phyloP scores from a whole-genome alignment of 352 stramenopile genomes.

The Phytophthora sansomeana region DNA sequence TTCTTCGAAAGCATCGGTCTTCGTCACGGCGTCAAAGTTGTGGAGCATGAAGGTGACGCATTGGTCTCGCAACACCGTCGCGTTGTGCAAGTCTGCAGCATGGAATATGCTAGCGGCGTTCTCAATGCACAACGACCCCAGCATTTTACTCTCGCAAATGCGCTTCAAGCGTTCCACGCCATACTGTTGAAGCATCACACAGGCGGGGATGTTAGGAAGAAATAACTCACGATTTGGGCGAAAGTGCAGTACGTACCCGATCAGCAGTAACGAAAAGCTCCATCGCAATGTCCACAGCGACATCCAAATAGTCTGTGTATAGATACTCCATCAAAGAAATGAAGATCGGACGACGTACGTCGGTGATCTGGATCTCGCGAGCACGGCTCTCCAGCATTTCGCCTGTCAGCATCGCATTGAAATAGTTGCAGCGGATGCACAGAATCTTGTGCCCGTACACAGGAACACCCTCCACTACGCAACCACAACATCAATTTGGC shows the following conservation, averaged over 20 bases:
- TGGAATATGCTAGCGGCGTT: constrained; percentile 97
- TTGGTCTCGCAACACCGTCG: constrained; percentile 92
- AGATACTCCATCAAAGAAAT: constrained; percentile 96
- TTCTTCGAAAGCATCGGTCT: constrained; percentile 97
- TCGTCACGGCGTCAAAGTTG: constrained; percentile 98
- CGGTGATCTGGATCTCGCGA: constrained; percentile 92
- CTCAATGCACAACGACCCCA: constrained; percentile 95
- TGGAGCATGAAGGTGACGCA: constrained; percentile 97
- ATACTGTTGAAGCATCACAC: constrained; percentile 52
- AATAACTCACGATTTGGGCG: background rate
- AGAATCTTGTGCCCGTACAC: constrained; percentile 94
- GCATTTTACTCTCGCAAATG: constrained; percentile 97
- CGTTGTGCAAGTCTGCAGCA: constrained; percentile 96
- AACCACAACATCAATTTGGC: background rate
- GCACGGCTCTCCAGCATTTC: constrained; percentile 93
- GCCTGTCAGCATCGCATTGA: constrained; percentile 91
- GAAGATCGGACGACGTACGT: constrained; percentile 93
- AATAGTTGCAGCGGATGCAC: constrained; percentile 95
- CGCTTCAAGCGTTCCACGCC: constrained; percentile 89
- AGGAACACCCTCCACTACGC: constrained; percentile 82
- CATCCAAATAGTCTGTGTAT: constrained; percentile 96
- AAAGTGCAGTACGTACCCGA: constrained; percentile 44
- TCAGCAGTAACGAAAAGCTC: constrained; percentile 95
- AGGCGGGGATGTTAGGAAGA: constrained; percentile 20
- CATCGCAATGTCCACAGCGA: constrained; percentile 92